Conservation (phyloP, 2,329 filamentous ascomycete genomes). For the Aotearoamyces nothofagi region DNA sequence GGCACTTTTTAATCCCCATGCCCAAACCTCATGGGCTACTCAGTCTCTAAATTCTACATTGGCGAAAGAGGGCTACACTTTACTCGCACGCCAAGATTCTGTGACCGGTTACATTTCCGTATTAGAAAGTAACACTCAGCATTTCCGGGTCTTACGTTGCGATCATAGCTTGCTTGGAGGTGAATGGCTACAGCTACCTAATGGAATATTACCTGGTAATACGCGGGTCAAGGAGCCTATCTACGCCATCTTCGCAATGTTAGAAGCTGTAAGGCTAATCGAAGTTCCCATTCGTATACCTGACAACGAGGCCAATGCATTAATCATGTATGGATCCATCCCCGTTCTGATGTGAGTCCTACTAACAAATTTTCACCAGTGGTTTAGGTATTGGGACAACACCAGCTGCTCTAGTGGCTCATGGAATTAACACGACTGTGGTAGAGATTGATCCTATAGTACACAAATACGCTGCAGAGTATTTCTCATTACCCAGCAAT, state of each 20-base stretch:
- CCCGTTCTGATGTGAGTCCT: neutral
- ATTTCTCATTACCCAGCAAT: conserved; percentile 66
- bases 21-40: conserved; percentile 44
- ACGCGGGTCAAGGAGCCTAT: conserved; percentile 70
- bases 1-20: conserved; percentile 57
- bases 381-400: conserved; percentile 89
- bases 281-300: conserved; percentile 36
- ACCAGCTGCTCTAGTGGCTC: conserved; percentile 69
- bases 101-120: conserved; percentile 88
- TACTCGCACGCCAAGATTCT: conserved; percentile 74
- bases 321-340: conserved; percentile 57
- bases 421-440: conserved; percentile 84
- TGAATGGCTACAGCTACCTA: conserved; percentile 54
- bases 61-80: conserved; percentile 45
- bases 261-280: conserved; percentile 79
- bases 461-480: conserved; percentile 64
- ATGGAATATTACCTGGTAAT: conserved; percentile 36
- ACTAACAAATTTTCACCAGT: conserved; percentile 26
- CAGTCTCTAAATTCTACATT: conserved; percentile 51
- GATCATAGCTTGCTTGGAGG: conserved; percentile 91
- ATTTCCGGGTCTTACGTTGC: conserved; percentile 74
- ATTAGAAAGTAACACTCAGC: conserved; percentile 54
- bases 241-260: conserved; percentile 90
- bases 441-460: conserved; percentile 91
- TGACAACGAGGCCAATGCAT: conserved; percentile 58